Evolutionary conservation across 345 rosid genomes (phyloP).

Genomic region (Geranium rotundifolium): DNA sequence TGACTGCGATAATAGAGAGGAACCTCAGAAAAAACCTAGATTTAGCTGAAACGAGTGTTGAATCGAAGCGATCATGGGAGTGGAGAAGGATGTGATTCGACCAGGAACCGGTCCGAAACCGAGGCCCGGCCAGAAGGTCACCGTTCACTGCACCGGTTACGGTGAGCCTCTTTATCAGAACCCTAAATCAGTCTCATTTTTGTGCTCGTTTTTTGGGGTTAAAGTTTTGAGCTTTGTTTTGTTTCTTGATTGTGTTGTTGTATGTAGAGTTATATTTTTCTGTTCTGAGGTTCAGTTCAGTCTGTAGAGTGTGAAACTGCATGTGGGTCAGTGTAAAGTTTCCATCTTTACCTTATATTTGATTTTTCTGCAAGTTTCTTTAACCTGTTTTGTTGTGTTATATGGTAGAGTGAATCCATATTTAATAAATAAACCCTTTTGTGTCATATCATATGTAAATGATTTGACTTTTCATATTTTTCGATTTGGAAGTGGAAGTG

Average conservation of each 20-base stretch:
- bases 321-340: not conserved
- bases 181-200: not conserved
- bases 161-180: constrained; percentile 11
- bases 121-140: constrained; percentile 24
- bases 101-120: constrained; percentile 33
- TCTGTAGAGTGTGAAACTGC: not conserved
- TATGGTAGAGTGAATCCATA: not conserved
- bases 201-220: not conserved
- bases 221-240: not conserved
- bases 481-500: no score
- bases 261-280: no score
- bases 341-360: not conserved
- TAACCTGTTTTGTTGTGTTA: not conserved
- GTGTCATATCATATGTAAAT: no score
- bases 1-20: not conserved
- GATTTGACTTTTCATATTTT: no score
- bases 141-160: constrained; percentile 39
- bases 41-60: not conserved
- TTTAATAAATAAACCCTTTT: no score
- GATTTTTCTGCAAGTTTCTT: not conserved
- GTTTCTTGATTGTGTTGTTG: no score
- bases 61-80: constrained; percentile 17
- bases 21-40: not conserved
- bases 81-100: constrained; percentile 26
- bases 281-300: not conserved